Percentiles rank a stretch among this genome's conserved stretches.
Evolutionary conservation across 2,329 filamentous ascomycete genomes (phyloP).

Genomic region (Diplodia mutila): DNA sequence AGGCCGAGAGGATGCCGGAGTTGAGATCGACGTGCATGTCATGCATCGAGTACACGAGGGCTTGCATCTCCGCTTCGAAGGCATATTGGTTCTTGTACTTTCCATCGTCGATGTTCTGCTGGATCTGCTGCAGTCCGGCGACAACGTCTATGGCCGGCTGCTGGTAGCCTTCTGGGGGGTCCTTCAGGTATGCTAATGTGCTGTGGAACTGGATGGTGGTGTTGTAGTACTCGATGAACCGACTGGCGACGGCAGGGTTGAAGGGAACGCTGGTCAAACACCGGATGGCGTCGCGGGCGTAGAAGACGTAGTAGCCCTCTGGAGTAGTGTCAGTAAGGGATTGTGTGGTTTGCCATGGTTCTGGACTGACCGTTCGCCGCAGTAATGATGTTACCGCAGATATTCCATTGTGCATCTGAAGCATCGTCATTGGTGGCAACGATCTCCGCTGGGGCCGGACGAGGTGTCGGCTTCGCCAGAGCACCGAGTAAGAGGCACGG

Average conservation of each 20-base stretch:
- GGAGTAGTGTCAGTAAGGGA: not conserved
- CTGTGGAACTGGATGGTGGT: constrained; percentile 52
- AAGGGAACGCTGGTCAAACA: constrained; percentile 54
- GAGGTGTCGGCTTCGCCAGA: not conserved
- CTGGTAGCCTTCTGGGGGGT: constrained; percentile 47
- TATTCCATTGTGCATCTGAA: not conserved
- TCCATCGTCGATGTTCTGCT: constrained; percentile 32
- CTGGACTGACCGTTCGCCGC: not conserved
- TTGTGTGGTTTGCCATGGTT: not conserved
- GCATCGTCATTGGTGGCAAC: not conserved
- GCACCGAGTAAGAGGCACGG: not conserved
- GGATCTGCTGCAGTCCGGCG: constrained; percentile 35
- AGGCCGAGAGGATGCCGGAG: constrained; percentile 36
- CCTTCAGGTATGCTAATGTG: constrained; percentile 47
- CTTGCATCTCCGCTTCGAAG: constrained; percentile 44
- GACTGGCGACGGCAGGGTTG: constrained; percentile 47
- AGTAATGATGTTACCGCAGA: not conserved
- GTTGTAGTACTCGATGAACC: constrained; percentile 52
- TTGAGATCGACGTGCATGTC: constrained; percentile 39
- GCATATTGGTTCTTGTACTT: constrained; percentile 45
- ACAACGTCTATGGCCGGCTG: constrained; percentile 45
- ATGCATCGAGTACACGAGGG: constrained; percentile 36
- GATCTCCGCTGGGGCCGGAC: not conserved
- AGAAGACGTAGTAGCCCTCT: constrained; percentile 27
- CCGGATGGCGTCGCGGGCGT: constrained; percentile 38